These are phyloP conservation scores for Sporisorium iseilematis-ciliati DNA, from an alignment of 1,284 basidiomycete genomes.

Conservation along the genomic window DNA sequence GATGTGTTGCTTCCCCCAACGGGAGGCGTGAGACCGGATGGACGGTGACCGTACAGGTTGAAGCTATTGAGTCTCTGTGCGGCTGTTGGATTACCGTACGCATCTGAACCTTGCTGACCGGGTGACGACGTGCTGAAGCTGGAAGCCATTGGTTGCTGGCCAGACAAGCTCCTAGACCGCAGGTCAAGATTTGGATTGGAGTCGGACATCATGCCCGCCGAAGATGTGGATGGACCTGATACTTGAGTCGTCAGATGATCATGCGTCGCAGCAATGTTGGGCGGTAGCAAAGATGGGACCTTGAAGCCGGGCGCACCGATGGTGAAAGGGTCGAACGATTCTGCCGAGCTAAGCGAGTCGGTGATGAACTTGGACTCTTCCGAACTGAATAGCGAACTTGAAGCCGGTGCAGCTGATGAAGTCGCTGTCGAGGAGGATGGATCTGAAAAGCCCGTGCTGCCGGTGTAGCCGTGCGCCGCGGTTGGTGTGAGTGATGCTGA, in stretches of 20 bases:
- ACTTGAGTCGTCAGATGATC: constrained; percentile 20
- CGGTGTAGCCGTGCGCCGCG: constrained; percentile 31
- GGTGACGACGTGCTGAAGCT: constrained; percentile 17
- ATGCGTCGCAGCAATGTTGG: constrained; percentile 46
- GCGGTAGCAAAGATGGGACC: constrained; percentile 55
- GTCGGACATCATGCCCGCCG: constrained; percentile 7
- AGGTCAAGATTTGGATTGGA: constrained; percentile 12
- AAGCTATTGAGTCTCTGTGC: constrained; percentile 37
- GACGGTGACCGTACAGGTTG: constrained; percentile 40
- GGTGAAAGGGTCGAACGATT: constrained; percentile 63
- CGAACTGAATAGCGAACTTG: constrained; percentile 52
- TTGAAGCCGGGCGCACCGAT: constrained; percentile 63
- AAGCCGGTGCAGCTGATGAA: constrained; percentile 16
- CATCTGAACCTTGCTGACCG: constrained; percentile 4
- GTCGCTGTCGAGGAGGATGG: constrained; percentile 16
- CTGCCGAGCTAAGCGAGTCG: constrained; percentile 55
- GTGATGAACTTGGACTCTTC: constrained; percentile 62
- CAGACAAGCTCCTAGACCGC: constrained; percentile 23
- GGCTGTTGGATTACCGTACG: constrained; percentile 8
- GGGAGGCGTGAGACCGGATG: constrained; percentile 24
- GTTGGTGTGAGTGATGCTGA: constrained; percentile 45
- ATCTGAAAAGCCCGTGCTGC: constrained; percentile 25
- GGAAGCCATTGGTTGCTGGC: constrained; percentile 14
- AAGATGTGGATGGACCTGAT: constrained; percentile 2
- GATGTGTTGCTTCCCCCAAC: constrained; percentile 18